A percentile compares a stretch with the other conserved stretches of the same genome.
These are phyloP conservation scores for Blastobotrys indianensis DNA, from an alignment of 1,139 yeast genomes.

Conservation along the genomic window DNA sequence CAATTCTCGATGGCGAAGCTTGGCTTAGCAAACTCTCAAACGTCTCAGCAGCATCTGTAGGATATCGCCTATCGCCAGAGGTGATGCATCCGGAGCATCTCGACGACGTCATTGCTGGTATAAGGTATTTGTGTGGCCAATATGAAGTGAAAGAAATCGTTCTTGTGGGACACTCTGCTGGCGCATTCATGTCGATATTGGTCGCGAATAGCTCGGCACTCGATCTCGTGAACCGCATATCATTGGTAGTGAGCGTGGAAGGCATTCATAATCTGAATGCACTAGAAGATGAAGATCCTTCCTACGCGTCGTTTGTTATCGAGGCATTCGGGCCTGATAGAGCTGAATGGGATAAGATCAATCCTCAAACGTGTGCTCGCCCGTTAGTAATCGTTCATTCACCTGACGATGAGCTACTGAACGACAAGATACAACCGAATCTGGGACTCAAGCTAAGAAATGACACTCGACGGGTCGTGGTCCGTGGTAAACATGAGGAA, in stretches of 20 bases:
- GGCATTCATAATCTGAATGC: constrained; percentile 46
- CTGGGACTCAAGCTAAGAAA: constrained; percentile 23
- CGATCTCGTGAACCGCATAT: constrained; percentile 1
- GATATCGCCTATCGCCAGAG: constrained; percentile 64
- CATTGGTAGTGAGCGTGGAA: constrained; percentile 39
- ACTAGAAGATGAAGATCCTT: constrained; percentile 42
- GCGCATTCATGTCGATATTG: constrained; percentile 66
- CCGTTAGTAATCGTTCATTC: constrained; percentile 33
- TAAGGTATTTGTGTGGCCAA: constrained; percentile 31
- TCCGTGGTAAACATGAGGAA: constrained; percentile 11
- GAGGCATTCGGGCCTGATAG: constrained; percentile 40
- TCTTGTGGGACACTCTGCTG: constrained; percentile 75
- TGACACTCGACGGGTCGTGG: background rate
- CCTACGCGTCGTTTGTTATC: constrained; percentile 39
- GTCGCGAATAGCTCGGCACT: constrained; percentile 9
- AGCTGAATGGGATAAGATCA: constrained; percentile 28
- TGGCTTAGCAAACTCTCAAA: constrained; percentile 30
- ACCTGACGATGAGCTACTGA: constrained; percentile 34
- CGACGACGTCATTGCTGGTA: constrained; percentile 47
- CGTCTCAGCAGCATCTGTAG: constrained; percentile 40
- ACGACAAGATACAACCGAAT: constrained; percentile 29
- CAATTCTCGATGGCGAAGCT: constrained; percentile 48
- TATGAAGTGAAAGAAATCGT: constrained; percentile 33
- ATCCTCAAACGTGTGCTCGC: constrained; percentile 24
- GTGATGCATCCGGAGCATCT: constrained; percentile 60